These are phyloP conservation scores for Echites panduratus DNA, from an alignment of 257 asterid species.

Conservation along the genomic window DNA sequence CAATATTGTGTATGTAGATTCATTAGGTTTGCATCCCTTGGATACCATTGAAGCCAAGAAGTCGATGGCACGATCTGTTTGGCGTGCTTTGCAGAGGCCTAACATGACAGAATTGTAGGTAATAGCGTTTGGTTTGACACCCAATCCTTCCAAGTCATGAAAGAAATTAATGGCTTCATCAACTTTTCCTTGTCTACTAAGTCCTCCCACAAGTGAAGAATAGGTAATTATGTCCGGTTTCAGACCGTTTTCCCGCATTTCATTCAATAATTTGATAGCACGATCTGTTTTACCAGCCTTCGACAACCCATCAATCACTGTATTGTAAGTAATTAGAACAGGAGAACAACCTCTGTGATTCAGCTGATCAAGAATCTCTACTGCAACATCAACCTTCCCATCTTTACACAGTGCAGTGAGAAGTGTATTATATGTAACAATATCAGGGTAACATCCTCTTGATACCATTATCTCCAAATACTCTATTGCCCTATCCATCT, in stretches of 20 bases:
- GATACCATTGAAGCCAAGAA: conserved; percentile 61
- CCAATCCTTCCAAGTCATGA: conserved; percentile 52
- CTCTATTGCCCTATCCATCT: conserved; percentile 79
- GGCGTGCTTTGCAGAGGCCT: conserved; percentile 77
- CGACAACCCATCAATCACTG: conserved; percentile 78
- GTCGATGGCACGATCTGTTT: conserved; percentile 76
- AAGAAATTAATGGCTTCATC: conserved; percentile 63
- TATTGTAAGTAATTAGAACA: conserved; percentile 71
- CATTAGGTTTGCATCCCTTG: conserved; percentile 78
- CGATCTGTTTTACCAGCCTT: conserved; percentile 61
- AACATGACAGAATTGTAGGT: conserved; percentile 69
- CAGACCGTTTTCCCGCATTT: conserved; percentile 65
- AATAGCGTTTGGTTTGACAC: conserved; percentile 56
- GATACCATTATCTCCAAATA: conserved; percentile 77
- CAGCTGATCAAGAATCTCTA: conserved; percentile 68
- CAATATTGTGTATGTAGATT: conserved; percentile 70
- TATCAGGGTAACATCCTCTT: conserved; percentile 80
- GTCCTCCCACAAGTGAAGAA: conserved; percentile 63
- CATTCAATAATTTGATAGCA: conserved; percentile 50
- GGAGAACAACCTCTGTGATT: conserved; percentile 63
- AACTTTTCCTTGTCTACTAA: conserved; percentile 73
- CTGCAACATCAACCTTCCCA: conserved; percentile 72
- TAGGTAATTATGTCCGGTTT: conserved; percentile 68
- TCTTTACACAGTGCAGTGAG: conserved; percentile 85
- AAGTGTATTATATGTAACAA: conserved; percentile 78